Evolutionary conservation across 176 grass and related monocot genomes (phyloP).

Genomic region (Aegilops tauschii): DNA sequence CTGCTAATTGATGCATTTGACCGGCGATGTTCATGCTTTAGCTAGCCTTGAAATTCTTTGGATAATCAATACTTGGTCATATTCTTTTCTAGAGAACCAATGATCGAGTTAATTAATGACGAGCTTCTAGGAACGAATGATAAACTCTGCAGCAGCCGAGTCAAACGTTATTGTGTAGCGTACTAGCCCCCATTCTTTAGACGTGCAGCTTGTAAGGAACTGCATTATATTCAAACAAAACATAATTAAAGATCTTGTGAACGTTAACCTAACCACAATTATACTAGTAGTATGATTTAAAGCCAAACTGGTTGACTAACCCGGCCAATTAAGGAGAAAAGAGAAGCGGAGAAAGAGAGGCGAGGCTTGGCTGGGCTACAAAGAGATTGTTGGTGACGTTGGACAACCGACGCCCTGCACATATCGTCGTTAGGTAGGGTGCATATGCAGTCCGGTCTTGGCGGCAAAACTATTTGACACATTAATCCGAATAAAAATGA

Average conservation of each 20-base stretch:
- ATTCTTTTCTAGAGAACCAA: neutral
- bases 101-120: neutral
- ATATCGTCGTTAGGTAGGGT: neutral
- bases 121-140: neutral
- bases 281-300: too few species aligned
- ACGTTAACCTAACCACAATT: too few species aligned
- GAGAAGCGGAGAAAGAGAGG: neutral
- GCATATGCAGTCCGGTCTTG: conserved; percentile 9
- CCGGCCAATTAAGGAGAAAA: neutral
- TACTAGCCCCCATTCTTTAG: neutral
- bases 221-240: too few species aligned
- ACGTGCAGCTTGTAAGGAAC: too few species aligned
- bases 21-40: neutral
- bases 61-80: neutral
- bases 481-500: neutral
- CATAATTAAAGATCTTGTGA: too few species aligned
- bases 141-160: neutral
- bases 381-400: conserved; percentile 2
- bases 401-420: neutral
- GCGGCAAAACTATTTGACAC: conserved; percentile 20
- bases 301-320: neutral
- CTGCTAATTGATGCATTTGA: neutral
- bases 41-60: conserved; percentile 7
- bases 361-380: neutral
- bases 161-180: conserved; percentile 21